Percentiles rank a stretch among this genome's conserved stretches.
Conservation (phyloP, 495 filamentous ascomycete species). For the Terfezia boudieri region DNA sequence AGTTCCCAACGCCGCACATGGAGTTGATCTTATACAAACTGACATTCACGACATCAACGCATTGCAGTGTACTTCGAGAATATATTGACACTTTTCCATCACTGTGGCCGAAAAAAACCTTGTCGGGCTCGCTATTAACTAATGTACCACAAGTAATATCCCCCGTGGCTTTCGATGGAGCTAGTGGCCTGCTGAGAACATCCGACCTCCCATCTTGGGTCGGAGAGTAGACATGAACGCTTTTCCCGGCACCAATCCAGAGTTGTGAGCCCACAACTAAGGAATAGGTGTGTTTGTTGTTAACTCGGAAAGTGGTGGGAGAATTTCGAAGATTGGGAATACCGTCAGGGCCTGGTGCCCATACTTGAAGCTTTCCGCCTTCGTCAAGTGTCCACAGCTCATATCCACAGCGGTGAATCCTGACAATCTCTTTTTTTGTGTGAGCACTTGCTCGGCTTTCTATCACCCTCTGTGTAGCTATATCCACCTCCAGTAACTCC, state of each 20-base stretch:
- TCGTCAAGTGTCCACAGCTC: conserved; percentile 93
- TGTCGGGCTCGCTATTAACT: conserved; percentile 49
- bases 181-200: conserved; percentile 42
- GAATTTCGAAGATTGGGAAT: conserved; percentile 47
- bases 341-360: conserved; percentile 58
- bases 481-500: conserved; percentile 72
- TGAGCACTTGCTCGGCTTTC: conserved; percentile 47
- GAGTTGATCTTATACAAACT: conserved; percentile 92
- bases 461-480: conserved; percentile 42
- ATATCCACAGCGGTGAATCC: conserved; percentile 64
- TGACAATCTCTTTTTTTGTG: conserved; percentile 58
- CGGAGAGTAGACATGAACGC: conserved; percentile 65
- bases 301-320: conserved; percentile 42
- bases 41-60: conserved; percentile 53
- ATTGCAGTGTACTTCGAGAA: conserved; percentile 48
- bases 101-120: conserved; percentile 72
- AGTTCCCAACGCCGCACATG: conserved; percentile 55
- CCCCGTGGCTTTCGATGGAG: conserved; percentile 36
- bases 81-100: conserved; percentile 92
- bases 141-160: conserved; percentile 75
- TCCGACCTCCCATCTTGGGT: conserved; percentile 38
- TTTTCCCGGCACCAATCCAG: conserved; percentile 77
- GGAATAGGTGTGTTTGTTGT: conserved; percentile 68
- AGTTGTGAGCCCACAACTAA: conserved; percentile 56
- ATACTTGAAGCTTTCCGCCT: conserved; percentile 66